A percentile compares a stretch with the other conserved stretches of the same genome.
These are phyloP conservation scores for Penicillium fimorum DNA, from an alignment of 495 filamentous ascomycete genomes.

Conservation along the genomic window DNA sequence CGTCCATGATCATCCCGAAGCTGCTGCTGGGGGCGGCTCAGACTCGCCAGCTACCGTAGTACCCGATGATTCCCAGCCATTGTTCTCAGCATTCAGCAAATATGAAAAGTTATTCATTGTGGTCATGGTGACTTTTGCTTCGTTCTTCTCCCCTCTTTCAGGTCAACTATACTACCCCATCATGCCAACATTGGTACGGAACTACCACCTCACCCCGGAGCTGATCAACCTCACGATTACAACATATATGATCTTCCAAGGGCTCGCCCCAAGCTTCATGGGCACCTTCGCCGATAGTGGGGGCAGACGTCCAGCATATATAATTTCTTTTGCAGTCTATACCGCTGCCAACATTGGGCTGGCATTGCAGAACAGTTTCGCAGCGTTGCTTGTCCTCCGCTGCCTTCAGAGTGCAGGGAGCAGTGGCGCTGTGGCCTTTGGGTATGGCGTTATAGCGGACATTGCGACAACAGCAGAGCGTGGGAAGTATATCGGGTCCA, in stretches of 20 bases:
- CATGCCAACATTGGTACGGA: constrained; percentile 53
- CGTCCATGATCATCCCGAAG: not conserved
- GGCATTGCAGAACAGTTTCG: constrained; percentile 58
- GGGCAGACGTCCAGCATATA: constrained; percentile 59
- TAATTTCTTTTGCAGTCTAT: constrained; percentile 58
- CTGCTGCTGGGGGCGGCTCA: not conserved
- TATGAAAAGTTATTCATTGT: constrained; percentile 59
- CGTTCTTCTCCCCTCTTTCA: constrained; percentile 58
- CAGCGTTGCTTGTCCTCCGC: constrained; percentile 58
- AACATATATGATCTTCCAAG: constrained; percentile 64
- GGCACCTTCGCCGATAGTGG: constrained; percentile 60
- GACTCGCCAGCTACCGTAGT: not conserved
- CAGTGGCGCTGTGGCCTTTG: constrained; percentile 51
- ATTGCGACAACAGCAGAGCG: constrained; percentile 57
- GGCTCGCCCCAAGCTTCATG: constrained; percentile 56
- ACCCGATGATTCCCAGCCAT: not conserved
- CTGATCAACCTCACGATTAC: constrained; percentile 69
- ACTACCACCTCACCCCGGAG: constrained; percentile 55
- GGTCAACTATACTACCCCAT: constrained; percentile 74
- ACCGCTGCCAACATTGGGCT: constrained; percentile 62
- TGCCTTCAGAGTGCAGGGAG: constrained; percentile 63
- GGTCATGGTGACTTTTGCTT: constrained; percentile 51
- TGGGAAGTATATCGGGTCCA: constrained; percentile 56
- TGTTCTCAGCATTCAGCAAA: constrained; percentile 55
- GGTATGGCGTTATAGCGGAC: constrained; percentile 61